Percentiles rank a stretch among this genome's conserved stretches.
Conservation (phyloP, 108 stramenopile genomes). For the Cyclotella distinguenda region DNA sequence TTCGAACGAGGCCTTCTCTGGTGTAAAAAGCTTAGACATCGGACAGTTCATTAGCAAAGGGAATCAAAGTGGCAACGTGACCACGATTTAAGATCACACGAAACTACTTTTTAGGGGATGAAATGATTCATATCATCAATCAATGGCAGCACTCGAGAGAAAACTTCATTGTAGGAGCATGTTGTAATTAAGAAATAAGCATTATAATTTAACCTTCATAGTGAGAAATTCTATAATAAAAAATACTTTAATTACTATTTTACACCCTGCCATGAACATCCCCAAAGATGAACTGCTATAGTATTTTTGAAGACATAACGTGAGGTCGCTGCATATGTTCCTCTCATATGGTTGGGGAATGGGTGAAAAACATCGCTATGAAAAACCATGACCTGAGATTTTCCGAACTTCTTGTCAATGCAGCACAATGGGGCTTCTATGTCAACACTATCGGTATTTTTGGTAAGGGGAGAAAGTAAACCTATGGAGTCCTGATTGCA, state of each 20-base stretch:
- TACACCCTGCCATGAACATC: slow-evolving; percentile 43
- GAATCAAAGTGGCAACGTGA: background rate
- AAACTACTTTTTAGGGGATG: background rate
- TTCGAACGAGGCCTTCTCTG: slow-evolving; percentile 50
- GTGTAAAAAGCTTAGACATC: slow-evolving; percentile 52
- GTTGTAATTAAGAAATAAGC: too few relatives aligned
- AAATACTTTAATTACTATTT: background rate
- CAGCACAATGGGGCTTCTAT: background rate
- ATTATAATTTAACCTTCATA: background rate
- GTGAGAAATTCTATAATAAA: background rate
- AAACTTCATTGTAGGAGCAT: too few relatives aligned
- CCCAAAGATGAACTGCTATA: slow-evolving; percentile 47
- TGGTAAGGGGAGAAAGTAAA: background rate
- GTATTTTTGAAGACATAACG: slow-evolving; percentile 13
- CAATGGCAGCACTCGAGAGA: too few relatives aligned
- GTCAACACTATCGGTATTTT: background rate
- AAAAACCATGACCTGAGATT: slow-evolving; percentile 27
- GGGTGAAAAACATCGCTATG: slow-evolving; percentile 30
- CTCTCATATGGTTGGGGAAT: slow-evolving; percentile 37
- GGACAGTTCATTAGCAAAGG: slow-evolving; percentile 1
- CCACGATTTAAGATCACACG: background rate
- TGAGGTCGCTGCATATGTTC: background rate
- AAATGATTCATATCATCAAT: background rate
- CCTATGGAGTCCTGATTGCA: background rate
- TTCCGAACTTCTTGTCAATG: background rate